Evolutionary conservation across 345 rosid species (phyloP).

Genomic region (Eucalyptus erythrocorys): DNA sequence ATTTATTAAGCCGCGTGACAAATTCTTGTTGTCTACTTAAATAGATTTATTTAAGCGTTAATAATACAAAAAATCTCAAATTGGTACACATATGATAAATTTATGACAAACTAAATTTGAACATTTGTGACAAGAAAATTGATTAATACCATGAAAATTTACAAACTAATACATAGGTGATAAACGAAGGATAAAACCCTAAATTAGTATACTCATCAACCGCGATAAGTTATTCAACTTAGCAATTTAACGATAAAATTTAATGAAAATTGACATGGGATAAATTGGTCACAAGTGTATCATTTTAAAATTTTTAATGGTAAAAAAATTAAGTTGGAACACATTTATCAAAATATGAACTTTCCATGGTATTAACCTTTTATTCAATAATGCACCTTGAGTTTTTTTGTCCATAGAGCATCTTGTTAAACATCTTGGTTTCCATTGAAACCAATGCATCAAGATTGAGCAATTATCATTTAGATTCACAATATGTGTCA

Average conservation of each 20-base stretch:
- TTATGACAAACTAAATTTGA: no score
- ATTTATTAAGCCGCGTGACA: fast-evolving
- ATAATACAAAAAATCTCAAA: fast-evolving
- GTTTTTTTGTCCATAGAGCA: fast-evolving
- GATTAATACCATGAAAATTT: fast-evolving
- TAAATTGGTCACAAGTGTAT: fast-evolving
- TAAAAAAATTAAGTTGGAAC: no score
- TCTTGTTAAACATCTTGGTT: fast-evolving
- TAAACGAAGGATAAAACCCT: fast-evolving
- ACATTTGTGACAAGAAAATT: fast-evolving
- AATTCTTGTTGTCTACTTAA: fast-evolving
- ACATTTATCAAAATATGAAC: no score
- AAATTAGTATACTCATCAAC: fast-evolving
- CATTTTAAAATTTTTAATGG: fast-evolving
- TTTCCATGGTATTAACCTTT: fast-evolving
- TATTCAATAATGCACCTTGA: not conserved
- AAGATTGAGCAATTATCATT: not conserved
- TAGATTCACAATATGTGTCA: not conserved
- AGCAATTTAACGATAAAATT: fast-evolving
- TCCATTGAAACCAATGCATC: fast-evolving
- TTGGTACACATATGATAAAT: fast-evolving
- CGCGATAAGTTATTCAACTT: fast-evolving
- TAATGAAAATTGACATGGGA: fast-evolving
- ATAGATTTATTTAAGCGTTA: not conserved
- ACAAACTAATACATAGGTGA: fast-evolving